Evolutionary conservation across 2,329 filamentous ascomycete species (phyloP).

Genomic region (Fusarium multiceps): DNA sequence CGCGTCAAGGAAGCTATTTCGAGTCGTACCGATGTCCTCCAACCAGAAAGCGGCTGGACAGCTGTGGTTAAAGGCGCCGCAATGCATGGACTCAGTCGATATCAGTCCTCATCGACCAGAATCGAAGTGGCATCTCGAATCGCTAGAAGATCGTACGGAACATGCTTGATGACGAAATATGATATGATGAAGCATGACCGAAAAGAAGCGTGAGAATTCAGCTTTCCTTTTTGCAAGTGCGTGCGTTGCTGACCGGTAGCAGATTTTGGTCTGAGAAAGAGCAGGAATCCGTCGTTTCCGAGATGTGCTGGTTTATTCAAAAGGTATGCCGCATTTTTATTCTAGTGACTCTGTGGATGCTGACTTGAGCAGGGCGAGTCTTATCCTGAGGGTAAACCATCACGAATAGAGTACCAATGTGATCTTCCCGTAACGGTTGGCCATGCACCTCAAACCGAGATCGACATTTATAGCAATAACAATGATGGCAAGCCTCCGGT

Average conservation of each 20-base stretch:
- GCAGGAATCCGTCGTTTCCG: conserved; percentile 50
- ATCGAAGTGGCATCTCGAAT: conserved; percentile 52
- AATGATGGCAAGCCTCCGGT: conserved; percentile 48
- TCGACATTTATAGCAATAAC: conserved; percentile 53
- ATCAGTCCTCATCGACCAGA: conserved; percentile 45
- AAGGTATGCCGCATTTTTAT: conserved; percentile 46
- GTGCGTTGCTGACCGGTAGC: conserved; percentile 25
- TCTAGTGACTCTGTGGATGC: background rate
- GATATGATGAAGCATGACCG: conserved; percentile 52
- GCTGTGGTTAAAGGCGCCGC: conserved; percentile 64
- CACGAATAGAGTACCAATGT: conserved; percentile 53
- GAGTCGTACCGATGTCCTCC: conserved; percentile 55
- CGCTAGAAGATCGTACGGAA: conserved; percentile 53
- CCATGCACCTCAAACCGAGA: conserved; percentile 52
- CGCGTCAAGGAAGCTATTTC: conserved; percentile 53
- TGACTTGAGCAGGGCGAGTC: conserved; percentile 50
- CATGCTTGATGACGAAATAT: conserved; percentile 51
- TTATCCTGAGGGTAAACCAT: conserved; percentile 52
- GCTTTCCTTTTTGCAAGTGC: background rate
- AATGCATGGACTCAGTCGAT: conserved; percentile 53
- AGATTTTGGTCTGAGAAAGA: conserved; percentile 55
- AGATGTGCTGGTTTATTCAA: conserved; percentile 56
- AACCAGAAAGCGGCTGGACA: conserved; percentile 61
- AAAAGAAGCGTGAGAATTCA: conserved; percentile 50
- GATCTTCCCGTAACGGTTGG: conserved; percentile 53